These are phyloP conservation scores for Globisporangium alternatum DNA, from an alignment of 352 stramenopile genomes.

Conservation along the genomic window DNA sequence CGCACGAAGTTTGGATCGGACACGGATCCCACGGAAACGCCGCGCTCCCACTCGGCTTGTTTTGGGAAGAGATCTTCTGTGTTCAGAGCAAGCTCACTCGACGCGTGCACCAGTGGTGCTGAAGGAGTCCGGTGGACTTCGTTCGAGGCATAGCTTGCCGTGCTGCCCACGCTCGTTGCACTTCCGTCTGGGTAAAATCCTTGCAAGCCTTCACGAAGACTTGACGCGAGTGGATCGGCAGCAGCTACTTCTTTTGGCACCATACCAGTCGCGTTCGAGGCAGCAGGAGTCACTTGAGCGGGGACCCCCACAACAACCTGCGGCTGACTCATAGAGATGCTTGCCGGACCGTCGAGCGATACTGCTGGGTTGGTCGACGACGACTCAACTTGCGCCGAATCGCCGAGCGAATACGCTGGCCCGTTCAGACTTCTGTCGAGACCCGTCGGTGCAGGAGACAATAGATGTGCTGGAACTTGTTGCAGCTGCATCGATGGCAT, in stretches of 20 bases:
- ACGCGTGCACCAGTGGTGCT: slow-evolving; percentile 30
- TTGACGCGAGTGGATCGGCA: background rate
- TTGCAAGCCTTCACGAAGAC: slow-evolving; percentile 2
- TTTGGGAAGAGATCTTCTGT: slow-evolving; percentile 37
- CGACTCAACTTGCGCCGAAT: slow-evolving; percentile 19
- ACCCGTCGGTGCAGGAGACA: slow-evolving; percentile 11
- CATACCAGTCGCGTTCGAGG: slow-evolving; percentile 7
- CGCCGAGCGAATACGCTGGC: slow-evolving; percentile 13
- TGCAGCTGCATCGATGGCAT: slow-evolving; percentile 13
- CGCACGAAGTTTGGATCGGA: slow-evolving; percentile 53
- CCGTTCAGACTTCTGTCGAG: slow-evolving; percentile 4
- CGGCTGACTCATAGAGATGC: background rate
- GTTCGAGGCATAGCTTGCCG: slow-evolving; percentile 20
- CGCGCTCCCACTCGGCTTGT: slow-evolving; percentile 47
- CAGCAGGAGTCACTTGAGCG: background rate
- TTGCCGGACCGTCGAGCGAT: background rate
- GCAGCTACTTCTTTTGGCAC: background rate
- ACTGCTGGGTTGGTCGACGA: slow-evolving; percentile 1
- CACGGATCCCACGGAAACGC: slow-evolving; percentile 58
- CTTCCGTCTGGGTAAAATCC: slow-evolving; percentile 9
- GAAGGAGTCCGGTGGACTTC: slow-evolving; percentile 30
- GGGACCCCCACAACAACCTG: background rate
- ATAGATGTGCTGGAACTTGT: slow-evolving; percentile 15
- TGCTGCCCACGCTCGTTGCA: slow-evolving; percentile 24
- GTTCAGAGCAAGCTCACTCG: slow-evolving; percentile 41